phyloP scores from a whole-genome alignment of 202 grass and related monocot species.

The Schoenoplectus tabernaemontani region DNA sequence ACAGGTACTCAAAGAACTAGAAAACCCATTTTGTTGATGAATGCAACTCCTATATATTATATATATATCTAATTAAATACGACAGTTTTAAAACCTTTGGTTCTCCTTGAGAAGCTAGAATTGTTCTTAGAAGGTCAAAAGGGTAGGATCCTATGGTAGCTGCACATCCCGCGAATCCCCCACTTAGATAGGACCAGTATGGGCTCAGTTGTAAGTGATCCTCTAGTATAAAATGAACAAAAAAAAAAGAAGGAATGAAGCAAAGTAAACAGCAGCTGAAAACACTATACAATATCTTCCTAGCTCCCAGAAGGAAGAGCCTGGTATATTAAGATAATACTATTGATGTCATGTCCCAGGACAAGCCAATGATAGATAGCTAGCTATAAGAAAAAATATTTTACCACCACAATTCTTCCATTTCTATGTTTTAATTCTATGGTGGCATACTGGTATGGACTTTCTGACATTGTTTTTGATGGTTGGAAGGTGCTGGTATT shows the following conservation, averaged over 20 bases:
- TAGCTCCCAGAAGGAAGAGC: neutral
- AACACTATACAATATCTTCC: neutral
- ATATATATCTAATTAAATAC: neutral
- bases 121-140: conserved; percentile 93
- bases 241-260: conserved; percentile 6
- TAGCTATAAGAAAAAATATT: no score
- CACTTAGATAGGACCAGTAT: conserved; percentile 90
- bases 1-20: neutral
- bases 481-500: no score
- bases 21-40: neutral
- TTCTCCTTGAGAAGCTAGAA: conserved; percentile 99
- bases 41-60: no score
- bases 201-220: conserved; percentile 86
- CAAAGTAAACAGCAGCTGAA: conserved; percentile 22
- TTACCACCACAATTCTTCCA: no score
- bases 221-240: conserved; percentile 38
- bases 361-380: no score
- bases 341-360: no score
- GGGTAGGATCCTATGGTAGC: conserved; percentile 94
- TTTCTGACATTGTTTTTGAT: no score
- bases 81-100: conserved; percentile 57
- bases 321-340: no score
- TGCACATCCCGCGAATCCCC: conserved; percentile 79
- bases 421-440: no score
- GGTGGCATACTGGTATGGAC: no score